These are phyloP conservation scores for Diaporthe humulicola DNA, from an alignment of 2,329 filamentous ascomycete genomes.

Conservation along the genomic window DNA sequence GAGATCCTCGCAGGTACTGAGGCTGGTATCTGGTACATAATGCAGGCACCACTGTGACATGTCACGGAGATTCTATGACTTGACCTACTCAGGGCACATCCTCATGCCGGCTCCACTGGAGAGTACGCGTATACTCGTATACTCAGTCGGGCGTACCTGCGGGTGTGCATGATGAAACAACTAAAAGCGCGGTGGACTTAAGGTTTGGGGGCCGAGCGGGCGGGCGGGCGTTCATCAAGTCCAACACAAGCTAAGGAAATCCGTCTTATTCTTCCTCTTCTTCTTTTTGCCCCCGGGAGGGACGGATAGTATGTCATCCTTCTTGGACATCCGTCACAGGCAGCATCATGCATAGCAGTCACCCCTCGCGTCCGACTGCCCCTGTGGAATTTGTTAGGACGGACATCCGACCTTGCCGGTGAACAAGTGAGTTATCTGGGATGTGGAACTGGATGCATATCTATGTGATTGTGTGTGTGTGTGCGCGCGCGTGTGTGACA, in stretches of 20 bases:
- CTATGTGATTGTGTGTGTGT: background rate
- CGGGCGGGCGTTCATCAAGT: background rate
- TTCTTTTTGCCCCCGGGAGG: background rate
- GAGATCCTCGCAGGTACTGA: background rate
- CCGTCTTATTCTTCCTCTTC: background rate
- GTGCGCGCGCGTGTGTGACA: background rate
- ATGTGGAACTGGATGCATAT: background rate
- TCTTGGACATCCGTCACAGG: background rate
- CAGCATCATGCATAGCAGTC: background rate
- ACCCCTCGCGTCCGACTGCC: constrained; percentile 10
- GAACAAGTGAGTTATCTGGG: background rate
- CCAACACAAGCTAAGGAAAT: background rate
- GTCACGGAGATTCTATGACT: background rate
- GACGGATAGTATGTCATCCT: background rate
- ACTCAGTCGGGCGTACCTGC: background rate
- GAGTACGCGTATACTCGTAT: constrained; percentile 1
- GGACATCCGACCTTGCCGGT: constrained; percentile 26
- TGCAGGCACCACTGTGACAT: background rate
- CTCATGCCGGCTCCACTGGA: background rate
- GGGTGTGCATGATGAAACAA: background rate
- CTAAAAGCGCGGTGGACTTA: background rate
- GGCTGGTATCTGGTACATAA: background rate
- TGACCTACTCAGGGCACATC: background rate
- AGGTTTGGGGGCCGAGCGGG: background rate
- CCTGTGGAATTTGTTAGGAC: background rate